phyloP scores from a whole-genome alignment of 768 basidiomycete genomes.

The Mycena belliarum region DNA sequence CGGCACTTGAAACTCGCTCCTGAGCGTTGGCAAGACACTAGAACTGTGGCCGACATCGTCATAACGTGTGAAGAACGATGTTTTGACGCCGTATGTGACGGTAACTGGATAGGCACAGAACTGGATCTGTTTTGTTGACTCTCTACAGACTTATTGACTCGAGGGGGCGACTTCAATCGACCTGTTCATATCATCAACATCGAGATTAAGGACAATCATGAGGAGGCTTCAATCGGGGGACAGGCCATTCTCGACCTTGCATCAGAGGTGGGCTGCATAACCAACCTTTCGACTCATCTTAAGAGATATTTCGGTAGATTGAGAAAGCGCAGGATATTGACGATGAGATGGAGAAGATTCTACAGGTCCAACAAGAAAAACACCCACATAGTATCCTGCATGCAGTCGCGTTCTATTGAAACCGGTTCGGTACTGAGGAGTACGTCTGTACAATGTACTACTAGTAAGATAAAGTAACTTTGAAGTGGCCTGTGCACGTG shows the following conservation, averaged over 20 bases:
- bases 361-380: conserved; percentile 82
- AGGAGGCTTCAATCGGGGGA: conserved; percentile 95
- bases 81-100: conserved; percentile 97
- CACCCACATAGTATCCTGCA: conserved; percentile 93
- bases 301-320: conserved; percentile 53
- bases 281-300: conserved; percentile 16
- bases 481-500: no score
- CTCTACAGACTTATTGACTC: conserved; percentile 70
- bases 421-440: no score
- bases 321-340: conserved; percentile 86
- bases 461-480: conserved; percentile 1
- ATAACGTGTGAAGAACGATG: conserved; percentile 99
- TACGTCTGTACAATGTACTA: no score
- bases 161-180: conserved; percentile 90
- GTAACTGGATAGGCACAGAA: conserved; percentile 42
- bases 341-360: conserved; percentile 84
- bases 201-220: conserved; percentile 98
- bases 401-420: conserved; percentile 85
- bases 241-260: conserved; percentile 93
- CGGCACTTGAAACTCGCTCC: conserved; percentile 88
- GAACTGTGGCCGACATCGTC: conserved; percentile 88
- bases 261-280: conserved; percentile 64
- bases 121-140: background rate
- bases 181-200: conserved; percentile 97
- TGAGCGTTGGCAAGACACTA: conserved; percentile 95